Evolutionary conservation across 2,329 filamentous ascomycete genomes (phyloP), one percentile per base, ranked within the genome.

Genomic region (Ascochyta clinopodiicola): DNA sequence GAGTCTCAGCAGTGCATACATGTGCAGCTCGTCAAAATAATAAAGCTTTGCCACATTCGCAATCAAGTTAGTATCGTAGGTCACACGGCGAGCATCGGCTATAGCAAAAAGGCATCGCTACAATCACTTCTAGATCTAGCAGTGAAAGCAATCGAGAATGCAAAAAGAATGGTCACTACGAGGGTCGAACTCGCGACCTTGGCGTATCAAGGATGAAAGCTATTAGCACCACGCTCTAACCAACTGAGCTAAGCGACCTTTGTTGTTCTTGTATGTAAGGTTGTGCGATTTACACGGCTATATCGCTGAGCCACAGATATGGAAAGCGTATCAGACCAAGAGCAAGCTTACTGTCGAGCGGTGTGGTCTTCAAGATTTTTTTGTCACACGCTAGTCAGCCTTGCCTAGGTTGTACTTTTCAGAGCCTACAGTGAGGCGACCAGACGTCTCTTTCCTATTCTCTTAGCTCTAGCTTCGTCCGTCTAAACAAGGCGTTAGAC

Each of bases 171-270:
- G 61, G 61, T 64, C 61, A 64, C 59, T 64, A 64, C 57, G 61
- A 56, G 61, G 61, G 60, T 64, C 61, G 61, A 64, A 62, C 61
- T 52, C 57, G 54, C 59, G 59, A 62, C 60, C 60, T 62, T 62
- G 57, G 54, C 56, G 60, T 59, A 57, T 51, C 53, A 51, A 51
- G 47, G 47, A 46, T 50, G 45, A 47, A 47, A 51, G 35, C 53
- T 56, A 62, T 62, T 62, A 62, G 60, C 60, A 62, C 60, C 60
- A 62, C 60, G 60, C 60, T 62, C 60, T 62, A 62, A 62, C 60
- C 60, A 62, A 62, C 60, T 62, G 60, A 62, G 60, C 60, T 60
- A 62, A 62, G 57, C 60, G 60, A 62, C 60, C 60, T n/a, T 13
- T 10, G 13, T 44, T 56, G 12, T 61, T 53, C 19, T 40, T 45